A percentile compares a stretch with the other conserved stretches of the same genome.
Evolutionary conservation across 306 rosid species (phyloP).

Genomic region (Quillaja saponaria): DNA sequence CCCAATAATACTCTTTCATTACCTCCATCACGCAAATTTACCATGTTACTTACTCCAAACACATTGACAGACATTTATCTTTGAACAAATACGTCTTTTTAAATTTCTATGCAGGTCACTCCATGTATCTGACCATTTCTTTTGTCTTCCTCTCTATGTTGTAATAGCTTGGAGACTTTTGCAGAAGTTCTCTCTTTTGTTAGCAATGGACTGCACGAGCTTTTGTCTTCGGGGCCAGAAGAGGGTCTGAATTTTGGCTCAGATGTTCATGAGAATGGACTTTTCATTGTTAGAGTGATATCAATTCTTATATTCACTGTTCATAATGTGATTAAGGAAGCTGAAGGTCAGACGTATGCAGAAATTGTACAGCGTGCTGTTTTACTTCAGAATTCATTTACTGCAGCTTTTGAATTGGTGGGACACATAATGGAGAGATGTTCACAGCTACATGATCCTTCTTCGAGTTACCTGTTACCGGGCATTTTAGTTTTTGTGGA

Average conservation of each 20-base stretch:
- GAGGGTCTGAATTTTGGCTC: constrained; percentile 66
- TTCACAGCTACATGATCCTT: constrained; percentile 60
- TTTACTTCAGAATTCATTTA: constrained; percentile 81
- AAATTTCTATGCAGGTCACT: too few relatives aligned
- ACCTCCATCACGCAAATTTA: too few relatives aligned
- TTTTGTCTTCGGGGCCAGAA: constrained; percentile 69
- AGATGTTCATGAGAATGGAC: constrained; percentile 69
- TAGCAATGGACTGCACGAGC: constrained; percentile 54
- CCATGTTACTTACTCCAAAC: too few relatives aligned
- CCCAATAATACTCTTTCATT: constrained; percentile 1
- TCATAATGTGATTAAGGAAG: constrained; percentile 72
- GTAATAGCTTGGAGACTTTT: constrained; percentile 80
- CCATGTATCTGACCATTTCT: too few relatives aligned
- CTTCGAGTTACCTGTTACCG: constrained; percentile 75
- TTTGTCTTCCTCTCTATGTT: constrained; percentile 11
- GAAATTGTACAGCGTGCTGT: constrained; percentile 91
- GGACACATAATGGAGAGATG: constrained; percentile 76
- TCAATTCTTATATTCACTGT: constrained; percentile 75
- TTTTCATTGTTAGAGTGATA: constrained; percentile 65
- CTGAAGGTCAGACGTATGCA: constrained; percentile 88
- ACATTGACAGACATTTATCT: too few relatives aligned
- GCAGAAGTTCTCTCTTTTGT: constrained; percentile 72
- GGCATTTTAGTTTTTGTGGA: constrained; percentile 86
- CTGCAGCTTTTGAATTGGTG: constrained; percentile 81
- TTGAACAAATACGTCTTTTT: too few relatives aligned